A percentile compares a stretch with the other conserved stretches of the same genome.
These are phyloP conservation scores for Lasiodiplodia hormozganensis DNA, from an alignment of 2,329 filamentous ascomycete species.

Conservation along the genomic window DNA sequence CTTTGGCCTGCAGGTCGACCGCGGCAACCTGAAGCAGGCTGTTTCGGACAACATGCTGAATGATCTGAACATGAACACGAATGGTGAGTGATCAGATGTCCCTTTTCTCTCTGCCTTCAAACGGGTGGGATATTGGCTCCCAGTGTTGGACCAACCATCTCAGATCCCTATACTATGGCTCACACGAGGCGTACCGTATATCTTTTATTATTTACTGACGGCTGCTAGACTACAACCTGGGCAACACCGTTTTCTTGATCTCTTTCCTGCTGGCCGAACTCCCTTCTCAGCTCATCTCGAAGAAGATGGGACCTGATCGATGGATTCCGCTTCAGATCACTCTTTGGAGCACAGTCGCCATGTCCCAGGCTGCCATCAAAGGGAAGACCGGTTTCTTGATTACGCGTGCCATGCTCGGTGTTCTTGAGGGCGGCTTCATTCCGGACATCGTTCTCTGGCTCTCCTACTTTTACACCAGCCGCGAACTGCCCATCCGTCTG, in stretches of 20 bases:
- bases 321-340: constrained; percentile 44
- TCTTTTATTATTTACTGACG: not conserved
- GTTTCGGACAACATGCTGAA: constrained; percentile 48
- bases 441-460: constrained; percentile 50
- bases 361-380: constrained; percentile 46
- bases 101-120: not conserved
- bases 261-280: constrained; percentile 58
- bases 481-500: constrained; percentile 51
- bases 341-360: constrained; percentile 39
- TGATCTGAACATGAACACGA: constrained; percentile 43
- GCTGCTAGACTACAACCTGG: constrained; percentile 30
- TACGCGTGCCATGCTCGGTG: constrained; percentile 49
- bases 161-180: not conserved
- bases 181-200: not conserved
- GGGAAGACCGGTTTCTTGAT: constrained; percentile 46
- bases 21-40: constrained; percentile 55
- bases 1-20: constrained; percentile 54
- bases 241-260: constrained; percentile 39
- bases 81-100: constrained; percentile 2
- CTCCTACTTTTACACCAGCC: constrained; percentile 50
- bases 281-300: constrained; percentile 58
- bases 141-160: not conserved
- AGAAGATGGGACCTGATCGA: constrained; percentile 58
- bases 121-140: not conserved
- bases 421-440: constrained; percentile 46